phyloP scores from a whole-genome alignment of 805 yeast species.

The Candida nonsorbophila region DNA sequence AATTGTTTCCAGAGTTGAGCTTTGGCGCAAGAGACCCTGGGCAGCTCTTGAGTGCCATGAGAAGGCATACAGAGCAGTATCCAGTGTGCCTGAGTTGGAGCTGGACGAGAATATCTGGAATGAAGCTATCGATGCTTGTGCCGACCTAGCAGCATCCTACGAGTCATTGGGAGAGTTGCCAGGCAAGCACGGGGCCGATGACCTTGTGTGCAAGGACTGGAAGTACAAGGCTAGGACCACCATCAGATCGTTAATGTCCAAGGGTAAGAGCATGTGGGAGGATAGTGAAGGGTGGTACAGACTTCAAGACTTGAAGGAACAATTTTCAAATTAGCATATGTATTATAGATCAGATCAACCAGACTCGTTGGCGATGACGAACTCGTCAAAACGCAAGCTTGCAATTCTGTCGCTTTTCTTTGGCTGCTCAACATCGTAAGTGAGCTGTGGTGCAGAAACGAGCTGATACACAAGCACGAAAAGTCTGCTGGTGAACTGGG shows the following conservation, averaged over 20 bases:
- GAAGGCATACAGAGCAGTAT: slow-evolving; percentile 73
- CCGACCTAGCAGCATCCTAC: slow-evolving; percentile 79
- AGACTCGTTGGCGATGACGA: slow-evolving; percentile 16
- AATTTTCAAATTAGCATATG: slow-evolving; percentile 12
- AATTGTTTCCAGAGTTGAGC: slow-evolving; percentile 74
- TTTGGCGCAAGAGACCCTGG: slow-evolving; percentile 90
- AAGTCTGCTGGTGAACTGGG: too few relatives aligned
- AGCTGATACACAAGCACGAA: too few relatives aligned
- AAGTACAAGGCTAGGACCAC: slow-evolving; percentile 73
- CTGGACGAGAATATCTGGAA: slow-evolving; percentile 63
- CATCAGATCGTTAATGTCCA: slow-evolving; percentile 69
- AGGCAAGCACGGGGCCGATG: slow-evolving; percentile 75
- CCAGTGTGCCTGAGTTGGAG: slow-evolving; percentile 60
- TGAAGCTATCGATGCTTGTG: slow-evolving; percentile 72
- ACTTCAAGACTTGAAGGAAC: slow-evolving; percentile 48
- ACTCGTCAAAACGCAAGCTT: slow-evolving; percentile 17
- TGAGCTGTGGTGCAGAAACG: too few relatives aligned
- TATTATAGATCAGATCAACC: background rate
- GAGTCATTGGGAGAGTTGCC: slow-evolving; percentile 81
- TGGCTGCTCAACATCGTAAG: too few relatives aligned
- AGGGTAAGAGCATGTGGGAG: slow-evolving; percentile 77
- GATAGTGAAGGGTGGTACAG: slow-evolving; percentile 72
- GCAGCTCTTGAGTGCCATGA: slow-evolving; percentile 79
- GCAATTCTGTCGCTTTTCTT: slow-evolving; percentile 13
- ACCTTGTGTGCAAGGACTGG: slow-evolving; percentile 90